A percentile compares a stretch with the other conserved stretches of the same genome.
Conservation (phyloP, 106 monocot genomes). For the Platanthera guangdongensis region DNA sequence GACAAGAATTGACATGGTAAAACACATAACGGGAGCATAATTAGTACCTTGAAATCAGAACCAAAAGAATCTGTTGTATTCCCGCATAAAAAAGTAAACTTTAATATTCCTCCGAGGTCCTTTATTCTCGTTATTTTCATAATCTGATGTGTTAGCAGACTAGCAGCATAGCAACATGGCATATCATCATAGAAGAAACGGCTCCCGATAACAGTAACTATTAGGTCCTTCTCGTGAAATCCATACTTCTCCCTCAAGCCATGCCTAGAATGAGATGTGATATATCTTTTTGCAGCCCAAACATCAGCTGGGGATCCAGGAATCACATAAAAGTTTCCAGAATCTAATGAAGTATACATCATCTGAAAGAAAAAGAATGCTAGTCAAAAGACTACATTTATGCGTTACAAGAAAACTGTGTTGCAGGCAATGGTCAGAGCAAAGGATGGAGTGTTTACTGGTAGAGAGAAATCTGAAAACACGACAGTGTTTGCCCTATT, state of each 20-base stretch:
- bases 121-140: constrained; percentile 28
- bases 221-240: constrained; percentile 49
- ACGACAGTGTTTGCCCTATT: constrained; percentile 64
- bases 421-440: neutral
- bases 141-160: constrained; percentile 47
- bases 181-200: constrained; percentile 54
- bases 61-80: constrained; percentile 40
- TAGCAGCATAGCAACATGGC: constrained; percentile 47
- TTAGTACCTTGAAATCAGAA: constrained; percentile 60
- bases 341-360: constrained; percentile 62
- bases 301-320: constrained; percentile 61
- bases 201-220: constrained; percentile 64
- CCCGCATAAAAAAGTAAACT: constrained; percentile 64
- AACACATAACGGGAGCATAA: neutral
- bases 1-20: neutral
- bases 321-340: constrained; percentile 84
- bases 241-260: constrained; percentile 43
- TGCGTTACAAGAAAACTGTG: neutral
- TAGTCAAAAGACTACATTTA: neutral
- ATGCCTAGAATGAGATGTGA: constrained; percentile 35
- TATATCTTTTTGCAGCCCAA: constrained; percentile 43
- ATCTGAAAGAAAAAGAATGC: constrained; percentile 39
- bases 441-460: constrained; percentile 34
- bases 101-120: constrained; percentile 29
- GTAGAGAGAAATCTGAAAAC: constrained; percentile 88